Percentiles rank a stretch among this genome's conserved stretches.
Conservation (phyloP, 306 rosid genomes). For the Casuarina glauca region DNA sequence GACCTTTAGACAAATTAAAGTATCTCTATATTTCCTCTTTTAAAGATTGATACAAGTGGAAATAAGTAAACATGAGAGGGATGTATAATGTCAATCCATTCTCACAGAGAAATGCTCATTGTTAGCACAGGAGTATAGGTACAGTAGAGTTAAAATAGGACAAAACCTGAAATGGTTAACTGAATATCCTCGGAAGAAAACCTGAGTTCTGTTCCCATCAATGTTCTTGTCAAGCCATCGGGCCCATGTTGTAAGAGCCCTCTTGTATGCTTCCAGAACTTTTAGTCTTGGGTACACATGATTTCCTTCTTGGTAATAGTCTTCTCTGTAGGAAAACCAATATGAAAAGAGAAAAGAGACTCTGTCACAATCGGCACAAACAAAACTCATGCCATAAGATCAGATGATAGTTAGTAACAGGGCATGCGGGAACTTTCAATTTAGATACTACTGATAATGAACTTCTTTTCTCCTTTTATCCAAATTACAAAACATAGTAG, state of each 20-base stretch:
- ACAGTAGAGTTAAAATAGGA: conserved; percentile 3
- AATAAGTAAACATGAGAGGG: too few relatives aligned
- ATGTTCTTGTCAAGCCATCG: conserved; percentile 69
- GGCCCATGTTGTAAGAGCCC: conserved; percentile 91
- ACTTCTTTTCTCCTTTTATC: neutral
- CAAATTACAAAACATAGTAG: conserved; percentile 12
- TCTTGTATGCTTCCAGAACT: conserved; percentile 73
- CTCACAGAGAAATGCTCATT: conserved; percentile 2
- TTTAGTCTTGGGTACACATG: conserved; percentile 69
- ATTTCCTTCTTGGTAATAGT: conserved; percentile 94
- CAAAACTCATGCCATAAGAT: conserved; percentile 12
- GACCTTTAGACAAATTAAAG: neutral
- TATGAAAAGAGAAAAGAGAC: neutral
- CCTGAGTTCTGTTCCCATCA: conserved; percentile 60
- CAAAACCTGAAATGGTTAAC: conserved; percentile 82
- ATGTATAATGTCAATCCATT: too few relatives aligned
- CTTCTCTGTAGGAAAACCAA: conserved; percentile 59
- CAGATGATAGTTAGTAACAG: neutral
- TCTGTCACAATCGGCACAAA: conserved; percentile 15
- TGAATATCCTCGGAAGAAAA: conserved; percentile 94
- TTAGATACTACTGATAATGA: neutral
- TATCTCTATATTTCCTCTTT: neutral
- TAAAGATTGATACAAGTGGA: too few relatives aligned
- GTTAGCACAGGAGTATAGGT: conserved; percentile 5
- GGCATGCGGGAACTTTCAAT: neutral